Evolutionary conservation across 768 basidiomycete species (phyloP).

Genomic region (Macrolepiota albuminosa): DNA sequence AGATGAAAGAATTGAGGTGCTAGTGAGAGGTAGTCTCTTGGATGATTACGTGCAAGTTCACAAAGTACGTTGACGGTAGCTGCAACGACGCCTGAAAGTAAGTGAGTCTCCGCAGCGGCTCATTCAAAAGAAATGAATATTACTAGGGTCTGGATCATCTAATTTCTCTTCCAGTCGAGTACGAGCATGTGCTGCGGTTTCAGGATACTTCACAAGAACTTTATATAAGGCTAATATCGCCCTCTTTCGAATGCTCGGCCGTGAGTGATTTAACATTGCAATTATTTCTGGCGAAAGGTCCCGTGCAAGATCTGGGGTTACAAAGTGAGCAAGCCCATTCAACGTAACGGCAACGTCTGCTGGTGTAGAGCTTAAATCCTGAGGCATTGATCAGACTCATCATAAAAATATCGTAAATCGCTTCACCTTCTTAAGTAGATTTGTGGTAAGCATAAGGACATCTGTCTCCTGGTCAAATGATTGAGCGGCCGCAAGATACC

Average conservation of each 20-base stretch:
- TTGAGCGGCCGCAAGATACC: constrained; percentile 89
- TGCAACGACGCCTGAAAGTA: constrained; percentile 73
- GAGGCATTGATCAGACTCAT: constrained; percentile 16
- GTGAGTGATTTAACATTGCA: constrained; percentile 85
- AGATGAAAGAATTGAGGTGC: constrained; percentile 94
- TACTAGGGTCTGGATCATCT: constrained; percentile 73
- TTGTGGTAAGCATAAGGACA: constrained; percentile 96
- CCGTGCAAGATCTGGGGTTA: constrained; percentile 84
- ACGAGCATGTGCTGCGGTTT: constrained; percentile 62
- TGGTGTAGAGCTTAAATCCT: constrained; percentile 81
- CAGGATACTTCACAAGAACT: constrained; percentile 78
- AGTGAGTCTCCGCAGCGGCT: neutral
- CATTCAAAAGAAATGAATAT: constrained; percentile 10
- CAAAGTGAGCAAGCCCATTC: constrained; percentile 79
- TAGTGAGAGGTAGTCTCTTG: constrained; percentile 75
- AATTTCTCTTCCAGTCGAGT: constrained; percentile 72
- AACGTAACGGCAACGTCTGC: constrained; percentile 72
- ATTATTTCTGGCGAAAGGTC: constrained; percentile 85
- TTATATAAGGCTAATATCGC: constrained; percentile 84
- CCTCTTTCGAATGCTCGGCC: constrained; percentile 83
- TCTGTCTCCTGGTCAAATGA: constrained; percentile 94
- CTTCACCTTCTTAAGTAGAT: constrained; percentile 87
- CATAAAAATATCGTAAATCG: constrained; percentile 7
- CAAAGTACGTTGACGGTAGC: constrained; percentile 93
- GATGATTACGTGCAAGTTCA: constrained; percentile 80